Conservation (phyloP, 1,139 yeast genomes). For the Waltiozyma sp. region DNA sequence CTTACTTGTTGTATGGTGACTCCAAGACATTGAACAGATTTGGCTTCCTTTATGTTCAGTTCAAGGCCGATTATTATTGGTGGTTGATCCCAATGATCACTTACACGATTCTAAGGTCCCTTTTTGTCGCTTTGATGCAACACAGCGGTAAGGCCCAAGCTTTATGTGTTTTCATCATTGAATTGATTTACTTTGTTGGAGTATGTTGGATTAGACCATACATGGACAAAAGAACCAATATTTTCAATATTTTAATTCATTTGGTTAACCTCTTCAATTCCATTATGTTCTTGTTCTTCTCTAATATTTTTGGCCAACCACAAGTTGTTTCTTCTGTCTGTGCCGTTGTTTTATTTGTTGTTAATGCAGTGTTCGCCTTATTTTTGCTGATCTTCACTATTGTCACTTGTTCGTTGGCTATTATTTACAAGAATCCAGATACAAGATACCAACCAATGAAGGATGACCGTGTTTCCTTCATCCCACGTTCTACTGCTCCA, state of each 20-base stretch:
- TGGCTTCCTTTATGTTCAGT: conserved; percentile 90
- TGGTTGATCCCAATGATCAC: conserved; percentile 57
- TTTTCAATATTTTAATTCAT: conserved; percentile 77
- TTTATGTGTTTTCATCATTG: conserved; percentile 63
- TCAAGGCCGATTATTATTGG: conserved; percentile 78
- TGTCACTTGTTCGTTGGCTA: conserved; percentile 75
- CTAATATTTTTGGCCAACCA: conserved; percentile 75
- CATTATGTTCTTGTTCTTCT: conserved; percentile 78
- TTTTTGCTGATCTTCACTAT: conserved; percentile 75
- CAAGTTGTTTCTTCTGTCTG: conserved; percentile 80
- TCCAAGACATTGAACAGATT: conserved; percentile 69
- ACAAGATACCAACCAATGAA: conserved; percentile 93
- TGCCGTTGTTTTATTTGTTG: conserved; percentile 83
- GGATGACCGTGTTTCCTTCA: conserved; percentile 91
- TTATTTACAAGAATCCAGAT: conserved; percentile 86
- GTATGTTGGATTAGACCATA: conserved; percentile 73
- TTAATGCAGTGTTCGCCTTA: conserved; percentile 84
- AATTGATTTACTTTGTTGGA: conserved; percentile 52
- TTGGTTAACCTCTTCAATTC: conserved; percentile 75
- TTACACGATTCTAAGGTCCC: conserved; percentile 63
- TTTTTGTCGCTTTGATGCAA: conserved; percentile 83
- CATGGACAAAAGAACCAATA: conserved; percentile 90
- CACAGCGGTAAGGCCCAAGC: conserved; percentile 72
- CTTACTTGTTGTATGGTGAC: conserved; percentile 83
- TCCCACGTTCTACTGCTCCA: conserved; percentile 36